Base-by-base conservation (phyloP, 768 basidiomycete genomes). In the Trametes sanguinea region DNA sequence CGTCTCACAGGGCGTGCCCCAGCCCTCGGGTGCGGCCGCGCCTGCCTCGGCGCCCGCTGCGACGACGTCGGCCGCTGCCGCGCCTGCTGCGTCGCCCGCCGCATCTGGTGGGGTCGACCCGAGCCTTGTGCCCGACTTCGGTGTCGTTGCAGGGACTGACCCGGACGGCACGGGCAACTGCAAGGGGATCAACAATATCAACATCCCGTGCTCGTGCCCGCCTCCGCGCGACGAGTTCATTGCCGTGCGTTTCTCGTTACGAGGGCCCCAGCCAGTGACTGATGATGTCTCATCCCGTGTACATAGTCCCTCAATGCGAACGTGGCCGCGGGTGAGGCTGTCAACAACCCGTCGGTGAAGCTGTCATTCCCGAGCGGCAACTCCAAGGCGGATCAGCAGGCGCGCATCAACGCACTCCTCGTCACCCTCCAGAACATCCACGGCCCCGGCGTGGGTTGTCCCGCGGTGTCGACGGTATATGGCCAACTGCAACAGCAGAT, bases 381-480 rank as follows among this genome's bases (percentile, higher is more conserved):
- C 61, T 76, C 74, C 43, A 72, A 66, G 32, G 72, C 67, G 1
- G 77, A 77, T 22, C 78, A 81, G 68, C 70, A 65, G 46, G 76
- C 77, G 40, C 76, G 79, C 27, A 75, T 92, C 57, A 78, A 82
- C 56, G 81, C 61, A 80, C 87, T 33, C 78, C 85, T 83, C 2
- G 81, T 87, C 29, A 88, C 89, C 0, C 76, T 91, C 17, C 89
- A 91, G 75, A 92, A 91, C 73, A 71, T 91, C 44, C 76, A 81
- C 57, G 89, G 88, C 0, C 77, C 86, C 0, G 90, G 88, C 45
- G 71, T 77, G 4, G 89, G 88, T 6, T 90, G 87, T 70, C 88
- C 88, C 3, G 78, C 83, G 32, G 81, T 80, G 1, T 78, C 86
- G 8, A 88, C 89, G 0, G 89, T 86, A 4, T 84, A 88, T 51